phyloP scores from a whole-genome alignment of 2,329 filamentous ascomycete species.

The Ceratocystis alfenasii region DNA sequence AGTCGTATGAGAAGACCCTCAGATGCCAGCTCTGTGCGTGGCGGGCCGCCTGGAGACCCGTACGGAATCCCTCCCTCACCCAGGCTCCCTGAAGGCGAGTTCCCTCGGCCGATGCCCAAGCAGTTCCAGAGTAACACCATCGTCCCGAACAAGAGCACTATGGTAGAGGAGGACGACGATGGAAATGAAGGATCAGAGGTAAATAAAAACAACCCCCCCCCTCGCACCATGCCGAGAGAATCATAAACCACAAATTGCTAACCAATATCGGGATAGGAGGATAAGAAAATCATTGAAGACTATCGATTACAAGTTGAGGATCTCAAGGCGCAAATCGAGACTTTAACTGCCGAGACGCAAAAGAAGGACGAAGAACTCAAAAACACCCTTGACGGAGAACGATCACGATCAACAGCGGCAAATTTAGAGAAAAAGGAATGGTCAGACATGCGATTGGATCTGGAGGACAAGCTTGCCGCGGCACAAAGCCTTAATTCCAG shows the following conservation, averaged over 20 bases:
- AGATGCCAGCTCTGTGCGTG: constrained; percentile 50
- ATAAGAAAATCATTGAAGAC: constrained; percentile 32
- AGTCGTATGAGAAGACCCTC: constrained; percentile 46
- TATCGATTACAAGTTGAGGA: constrained; percentile 65
- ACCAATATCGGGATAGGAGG: constrained; percentile 1
- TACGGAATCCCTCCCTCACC: constrained; percentile 50
- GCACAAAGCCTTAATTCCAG: constrained; percentile 68
- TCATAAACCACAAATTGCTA: neutral
- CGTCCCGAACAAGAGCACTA: constrained; percentile 92
- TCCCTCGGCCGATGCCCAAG: constrained; percentile 68
- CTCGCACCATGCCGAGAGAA: too few relatives aligned
- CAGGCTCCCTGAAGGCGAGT: constrained; percentile 43
- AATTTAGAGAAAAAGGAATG: constrained; percentile 59
- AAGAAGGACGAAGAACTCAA: constrained; percentile 61
- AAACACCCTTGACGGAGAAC: constrained; percentile 47
- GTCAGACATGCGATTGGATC: constrained; percentile 49
- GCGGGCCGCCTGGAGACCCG: constrained; percentile 28
- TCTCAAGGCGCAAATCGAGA: constrained; percentile 65
- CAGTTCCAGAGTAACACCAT: constrained; percentile 93
- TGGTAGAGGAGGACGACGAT: constrained; percentile 91
- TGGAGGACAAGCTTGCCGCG: constrained; percentile 64
- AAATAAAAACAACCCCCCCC: constrained; percentile 22
- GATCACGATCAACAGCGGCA: constrained; percentile 38
- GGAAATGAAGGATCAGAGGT: constrained; percentile 34
- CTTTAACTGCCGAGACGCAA: constrained; percentile 58